Conservation (phyloP, 306 rosid species). For the Vigna reflexopilosa region DNA sequence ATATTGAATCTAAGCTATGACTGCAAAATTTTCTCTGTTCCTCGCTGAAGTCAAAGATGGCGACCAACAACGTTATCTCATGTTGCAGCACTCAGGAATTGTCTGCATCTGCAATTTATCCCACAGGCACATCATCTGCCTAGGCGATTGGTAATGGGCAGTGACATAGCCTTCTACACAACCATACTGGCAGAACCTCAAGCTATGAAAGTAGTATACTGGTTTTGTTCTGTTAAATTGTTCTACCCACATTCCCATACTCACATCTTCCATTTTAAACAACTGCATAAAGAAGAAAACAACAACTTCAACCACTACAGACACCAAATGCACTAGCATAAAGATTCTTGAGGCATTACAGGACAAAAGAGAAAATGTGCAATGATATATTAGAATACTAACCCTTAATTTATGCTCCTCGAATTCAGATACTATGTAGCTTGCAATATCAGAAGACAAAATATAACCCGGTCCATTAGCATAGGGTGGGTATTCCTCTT, state of each 20-base stretch:
- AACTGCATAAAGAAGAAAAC: constrained; percentile 57
- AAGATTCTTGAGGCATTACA: constrained; percentile 8
- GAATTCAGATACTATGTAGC: constrained; percentile 64
- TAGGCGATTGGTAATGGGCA: constrained; percentile 95
- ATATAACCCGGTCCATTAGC: constrained; percentile 96
- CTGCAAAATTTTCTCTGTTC: constrained; percentile 62
- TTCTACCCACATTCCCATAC: constrained; percentile 97
- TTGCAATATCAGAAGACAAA: constrained; percentile 74
- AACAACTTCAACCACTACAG: constrained; percentile 9
- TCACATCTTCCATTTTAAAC: constrained; percentile 96
- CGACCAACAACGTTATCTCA: constrained; percentile 61
- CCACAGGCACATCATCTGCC: constrained; percentile 93
- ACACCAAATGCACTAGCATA: neutral
- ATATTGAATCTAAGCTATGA: constrained; percentile 53
- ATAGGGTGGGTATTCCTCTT: constrained; percentile 86
- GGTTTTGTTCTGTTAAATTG: constrained; percentile 68
- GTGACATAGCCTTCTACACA: constrained; percentile 77
- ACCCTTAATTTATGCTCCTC: constrained; percentile 76
- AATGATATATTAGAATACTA: constrained; percentile 27
- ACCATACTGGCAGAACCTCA: constrained; percentile 83
- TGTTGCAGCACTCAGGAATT: constrained; percentile 79
- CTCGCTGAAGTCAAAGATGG: constrained; percentile 39
- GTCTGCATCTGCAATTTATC: constrained; percentile 57
- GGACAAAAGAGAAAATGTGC: constrained; percentile 11
- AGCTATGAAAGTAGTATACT: constrained; percentile 74